These are phyloP conservation scores for Daldinia eschscholtzii DNA, from an alignment of 2,329 filamentous ascomycete genomes.

Conservation along the genomic window DNA sequence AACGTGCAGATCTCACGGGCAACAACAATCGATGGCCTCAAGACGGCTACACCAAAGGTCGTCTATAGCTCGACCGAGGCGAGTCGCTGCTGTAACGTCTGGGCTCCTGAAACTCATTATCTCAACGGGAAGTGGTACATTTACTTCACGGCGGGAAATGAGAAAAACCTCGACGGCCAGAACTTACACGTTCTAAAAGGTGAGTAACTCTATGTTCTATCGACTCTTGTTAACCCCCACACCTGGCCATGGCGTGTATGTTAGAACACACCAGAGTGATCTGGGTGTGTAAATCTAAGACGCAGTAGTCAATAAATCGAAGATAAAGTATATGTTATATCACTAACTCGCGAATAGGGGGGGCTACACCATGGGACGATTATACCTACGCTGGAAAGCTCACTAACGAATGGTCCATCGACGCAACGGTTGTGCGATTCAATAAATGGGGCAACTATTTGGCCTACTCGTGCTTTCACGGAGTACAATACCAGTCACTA, in stretches of 20 bases:
- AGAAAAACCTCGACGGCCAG: conserved; percentile 61
- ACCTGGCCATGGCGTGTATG: background rate
- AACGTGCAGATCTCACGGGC: conserved; percentile 67
- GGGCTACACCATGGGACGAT: conserved; percentile 63
- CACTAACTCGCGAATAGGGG: conserved; percentile 55
- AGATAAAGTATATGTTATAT: background rate
- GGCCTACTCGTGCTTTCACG: conserved; percentile 66
- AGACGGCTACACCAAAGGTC: conserved; percentile 63
- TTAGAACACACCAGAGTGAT: background rate
- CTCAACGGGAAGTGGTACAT: conserved; percentile 65
- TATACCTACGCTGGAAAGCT: conserved; percentile 64
- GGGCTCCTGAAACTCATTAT: conserved; percentile 69
- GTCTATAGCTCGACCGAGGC: conserved; percentile 64
- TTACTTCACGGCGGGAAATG: conserved; percentile 62
- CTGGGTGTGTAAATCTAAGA: too few species aligned
- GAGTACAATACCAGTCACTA: conserved; percentile 54
- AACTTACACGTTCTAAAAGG: conserved; percentile 65
- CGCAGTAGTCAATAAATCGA: background rate
- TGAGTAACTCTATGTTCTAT: conserved; percentile 39
- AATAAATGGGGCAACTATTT: conserved; percentile 63
- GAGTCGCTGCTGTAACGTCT: conserved; percentile 66
- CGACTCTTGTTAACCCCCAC: background rate
- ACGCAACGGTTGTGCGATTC: conserved; percentile 65
- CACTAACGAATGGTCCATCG: conserved; percentile 64
- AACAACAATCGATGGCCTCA: conserved; percentile 67